Evolutionary conservation across 495 filamentous ascomycete genomes (phyloP).

Genomic region (Xylaria scruposa): DNA sequence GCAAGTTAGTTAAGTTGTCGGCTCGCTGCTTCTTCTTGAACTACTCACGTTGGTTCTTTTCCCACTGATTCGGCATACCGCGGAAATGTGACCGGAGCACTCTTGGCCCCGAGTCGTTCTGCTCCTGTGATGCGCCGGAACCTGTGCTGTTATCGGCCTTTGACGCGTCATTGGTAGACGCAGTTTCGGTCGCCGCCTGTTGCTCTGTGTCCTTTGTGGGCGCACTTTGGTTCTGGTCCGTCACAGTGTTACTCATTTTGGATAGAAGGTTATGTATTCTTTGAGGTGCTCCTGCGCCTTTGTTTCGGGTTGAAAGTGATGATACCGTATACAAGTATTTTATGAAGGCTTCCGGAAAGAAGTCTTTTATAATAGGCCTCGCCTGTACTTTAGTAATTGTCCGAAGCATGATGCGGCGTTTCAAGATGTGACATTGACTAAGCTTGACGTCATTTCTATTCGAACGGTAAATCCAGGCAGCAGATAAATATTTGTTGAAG

Average conservation of each 20-base stretch:
- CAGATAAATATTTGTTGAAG: background rate
- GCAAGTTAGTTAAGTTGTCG: conserved; percentile 15
- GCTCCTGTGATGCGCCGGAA: conserved; percentile 1
- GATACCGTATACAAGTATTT: background rate
- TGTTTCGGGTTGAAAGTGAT: background rate
- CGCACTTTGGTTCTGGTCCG: conserved; percentile 20
- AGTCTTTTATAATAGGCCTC: background rate
- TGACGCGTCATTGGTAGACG: conserved; percentile 7
- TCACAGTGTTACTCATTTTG: conserved; percentile 11
- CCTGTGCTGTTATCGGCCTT: background rate
- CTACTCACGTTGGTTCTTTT: conserved; percentile 40
- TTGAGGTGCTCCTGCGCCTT: background rate
- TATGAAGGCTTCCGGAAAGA: background rate
- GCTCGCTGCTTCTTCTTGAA: background rate
- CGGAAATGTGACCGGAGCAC: conserved; percentile 32
- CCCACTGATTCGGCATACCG: conserved; percentile 44
- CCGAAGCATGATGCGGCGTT: background rate
- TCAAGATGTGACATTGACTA: conserved; percentile 19
- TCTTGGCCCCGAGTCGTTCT: conserved; percentile 21
- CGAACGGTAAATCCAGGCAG: background rate
- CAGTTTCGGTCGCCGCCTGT: background rate
- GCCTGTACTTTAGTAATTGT: background rate
- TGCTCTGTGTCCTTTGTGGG: conserved; percentile 13
- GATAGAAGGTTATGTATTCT: background rate
- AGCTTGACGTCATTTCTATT: conserved; percentile 22